Evolutionary conservation across 2,329 filamentous ascomycete genomes (phyloP), one percentile per base, ranked within the genome.

Genomic region (Leptographium procerum): DNA sequence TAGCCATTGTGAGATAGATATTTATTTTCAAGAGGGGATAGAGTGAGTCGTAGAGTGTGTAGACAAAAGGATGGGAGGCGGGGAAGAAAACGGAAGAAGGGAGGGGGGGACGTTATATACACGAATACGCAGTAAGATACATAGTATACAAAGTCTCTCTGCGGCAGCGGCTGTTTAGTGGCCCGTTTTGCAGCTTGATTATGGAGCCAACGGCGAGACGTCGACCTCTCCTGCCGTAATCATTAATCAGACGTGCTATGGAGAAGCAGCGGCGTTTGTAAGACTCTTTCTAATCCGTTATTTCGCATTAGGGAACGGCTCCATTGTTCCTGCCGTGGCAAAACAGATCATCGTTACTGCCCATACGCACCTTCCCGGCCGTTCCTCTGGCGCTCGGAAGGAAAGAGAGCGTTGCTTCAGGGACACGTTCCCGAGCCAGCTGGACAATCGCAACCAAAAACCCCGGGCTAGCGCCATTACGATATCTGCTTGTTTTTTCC

Each of bases 1-100:
- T 95, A 73, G 88, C 89, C 90, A 95, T 95, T 68, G 68, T 80
- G 78, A 69, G 62, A n/a, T n/a, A 59, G 63, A 59, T 52, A 64
- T 36, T 64, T 16, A 53, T 61, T 55, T 57, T 14, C n/a, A 31
- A 56, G 55, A 54, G 54, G 36, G 43, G 26, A 52, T 54, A 48
- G 52, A 56, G 40, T n/a, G 14, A 19, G 22, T 28, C 10, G 28
- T 22, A 26, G 13, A 36, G 50, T 5, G 19, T 52, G 45, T 53
- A 22, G 43, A 13, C 43, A 45, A 58, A n/a, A 52, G 24, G 13
- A 45, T 48, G 55, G 26, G 28, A 47, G 52, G 52, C 16, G 57
- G 7, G 47, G n/a, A 45, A 5, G 24, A 45, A 24, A 22, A 4
- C 14, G 28, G 24, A 16, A 24, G 19, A 26, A 43, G 4, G 48